Conservation (phyloP, 371 early-diverging fungal genomes). For the Batrachochytrium dendrobatidis region DNA sequence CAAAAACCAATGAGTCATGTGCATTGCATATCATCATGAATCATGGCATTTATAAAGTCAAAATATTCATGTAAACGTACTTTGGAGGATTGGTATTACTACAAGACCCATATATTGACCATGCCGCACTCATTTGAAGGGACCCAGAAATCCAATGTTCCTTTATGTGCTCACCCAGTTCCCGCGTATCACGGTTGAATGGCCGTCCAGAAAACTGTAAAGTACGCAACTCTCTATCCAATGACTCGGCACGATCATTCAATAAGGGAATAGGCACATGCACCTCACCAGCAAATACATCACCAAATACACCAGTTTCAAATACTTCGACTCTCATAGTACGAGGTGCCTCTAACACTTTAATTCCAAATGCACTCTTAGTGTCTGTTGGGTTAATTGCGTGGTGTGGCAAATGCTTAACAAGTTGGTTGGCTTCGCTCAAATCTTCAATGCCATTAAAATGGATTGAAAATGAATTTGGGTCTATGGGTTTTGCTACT, state of each 20-base stretch:
- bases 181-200: slow-evolving; percentile 8
- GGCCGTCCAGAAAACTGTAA: slow-evolving; percentile 29
- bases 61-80: no score
- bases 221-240: slow-evolving; percentile 14
- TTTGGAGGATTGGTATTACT: neutral
- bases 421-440: neutral
- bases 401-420: no score
- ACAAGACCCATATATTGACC: slow-evolving; percentile 22
- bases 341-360: slow-evolving; percentile 29
- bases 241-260: slow-evolving; percentile 18
- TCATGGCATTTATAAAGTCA: no score
- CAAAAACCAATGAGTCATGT: no score
- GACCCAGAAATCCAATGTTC: slow-evolving; percentile 25
- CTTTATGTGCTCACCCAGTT: neutral
- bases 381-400: slow-evolving; percentile 1
- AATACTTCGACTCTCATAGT: slow-evolving; percentile 27
- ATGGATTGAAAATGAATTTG: slow-evolving; percentile 16
- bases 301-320: slow-evolving; percentile 28
- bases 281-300: slow-evolving; percentile 26
- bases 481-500: slow-evolving; percentile 20
- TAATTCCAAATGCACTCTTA: slow-evolving; percentile 22
- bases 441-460: slow-evolving; percentile 24
- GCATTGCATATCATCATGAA: no score
- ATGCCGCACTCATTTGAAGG: slow-evolving; percentile 22
- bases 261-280: slow-evolving; percentile 33